Conservation (phyloP, 1,284 basidiomycete genomes). For the Ceratobasidium sp. region DNA sequence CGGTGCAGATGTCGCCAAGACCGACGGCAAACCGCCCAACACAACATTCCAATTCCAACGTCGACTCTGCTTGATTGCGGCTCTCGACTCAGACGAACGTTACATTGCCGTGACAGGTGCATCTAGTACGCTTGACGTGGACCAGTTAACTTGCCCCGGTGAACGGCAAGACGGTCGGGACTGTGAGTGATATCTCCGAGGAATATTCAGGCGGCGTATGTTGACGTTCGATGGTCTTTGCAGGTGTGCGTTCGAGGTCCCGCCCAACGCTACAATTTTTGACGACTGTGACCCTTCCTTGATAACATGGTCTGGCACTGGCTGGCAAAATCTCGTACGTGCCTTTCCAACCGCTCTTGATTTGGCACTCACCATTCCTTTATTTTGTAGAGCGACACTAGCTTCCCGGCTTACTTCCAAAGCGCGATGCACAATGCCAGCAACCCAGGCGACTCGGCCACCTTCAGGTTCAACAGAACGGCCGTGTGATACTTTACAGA, state of each 20-base stretch:
- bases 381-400: background rate
- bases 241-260: background rate
- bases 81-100: background rate
- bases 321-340: background rate
- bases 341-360: background rate
- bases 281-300: background rate
- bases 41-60: background rate
- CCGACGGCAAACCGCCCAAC: background rate
- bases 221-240: background rate
- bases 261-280: background rate
- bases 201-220: background rate
- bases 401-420: background rate
- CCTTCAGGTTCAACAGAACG: conserved; percentile 38
- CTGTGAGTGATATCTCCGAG: background rate
- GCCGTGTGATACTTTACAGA: conserved; percentile 32
- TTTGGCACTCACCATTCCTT: background rate
- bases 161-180: background rate
- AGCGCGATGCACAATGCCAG: background rate
- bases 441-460: conserved; percentile 3
- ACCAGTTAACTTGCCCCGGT: background rate
- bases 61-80: background rate
- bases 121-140: background rate
- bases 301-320: background rate
- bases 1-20: background rate
- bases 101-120: background rate